A percentile compares a stretch with the other conserved stretches of the same genome.
These are phyloP conservation scores for Phlebopus sp. DNA, from an alignment of 1,284 basidiomycete genomes.

Conservation along the genomic window DNA sequence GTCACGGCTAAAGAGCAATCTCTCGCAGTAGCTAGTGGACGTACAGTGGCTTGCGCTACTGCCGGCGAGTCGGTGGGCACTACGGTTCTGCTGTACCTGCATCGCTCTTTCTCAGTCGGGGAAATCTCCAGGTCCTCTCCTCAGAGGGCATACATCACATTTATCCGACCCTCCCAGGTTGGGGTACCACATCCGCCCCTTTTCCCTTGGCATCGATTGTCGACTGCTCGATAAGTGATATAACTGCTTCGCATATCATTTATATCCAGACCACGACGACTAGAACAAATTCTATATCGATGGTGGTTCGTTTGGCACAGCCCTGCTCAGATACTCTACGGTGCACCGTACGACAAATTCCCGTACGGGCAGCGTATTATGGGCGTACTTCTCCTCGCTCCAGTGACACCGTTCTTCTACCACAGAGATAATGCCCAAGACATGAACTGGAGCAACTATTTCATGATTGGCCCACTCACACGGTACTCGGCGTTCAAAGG, in stretches of 20 bases:
- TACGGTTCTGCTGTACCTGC: slow-evolving; percentile 50
- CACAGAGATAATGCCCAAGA: slow-evolving; percentile 43
- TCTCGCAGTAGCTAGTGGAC: slow-evolving; percentile 42
- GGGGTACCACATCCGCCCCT: slow-evolving; percentile 50
- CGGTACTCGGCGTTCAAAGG: slow-evolving; percentile 39
- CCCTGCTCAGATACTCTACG: slow-evolving; percentile 56
- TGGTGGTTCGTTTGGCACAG: slow-evolving; percentile 54
- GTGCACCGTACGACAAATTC: slow-evolving; percentile 47
- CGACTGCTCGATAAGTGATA: slow-evolving; percentile 44
- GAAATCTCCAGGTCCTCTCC: slow-evolving; percentile 33
- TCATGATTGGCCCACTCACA: slow-evolving; percentile 45
- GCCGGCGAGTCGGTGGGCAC: slow-evolving; percentile 45
- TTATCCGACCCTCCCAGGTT: slow-evolving; percentile 53
- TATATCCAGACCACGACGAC: slow-evolving; percentile 41
- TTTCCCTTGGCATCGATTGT: slow-evolving; percentile 36
- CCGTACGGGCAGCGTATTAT: slow-evolving; percentile 45
- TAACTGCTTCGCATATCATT: slow-evolving; percentile 44
- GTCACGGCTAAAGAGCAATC: slow-evolving; percentile 33
- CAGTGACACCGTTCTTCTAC: slow-evolving; percentile 46
- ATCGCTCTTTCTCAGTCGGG: slow-evolving; percentile 50
- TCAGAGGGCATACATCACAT: slow-evolving; percentile 44
- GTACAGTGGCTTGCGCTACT: slow-evolving; percentile 50
- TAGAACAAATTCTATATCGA: slow-evolving; percentile 47
- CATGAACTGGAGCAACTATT: slow-evolving; percentile 45
- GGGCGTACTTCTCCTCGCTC: slow-evolving; percentile 45